Percentiles rank a stretch among this genome's conserved stretches.
These are phyloP conservation scores for Massariosphaeria phaeospora DNA, from an alignment of 495 filamentous ascomycete genomes.

Conservation along the genomic window DNA sequence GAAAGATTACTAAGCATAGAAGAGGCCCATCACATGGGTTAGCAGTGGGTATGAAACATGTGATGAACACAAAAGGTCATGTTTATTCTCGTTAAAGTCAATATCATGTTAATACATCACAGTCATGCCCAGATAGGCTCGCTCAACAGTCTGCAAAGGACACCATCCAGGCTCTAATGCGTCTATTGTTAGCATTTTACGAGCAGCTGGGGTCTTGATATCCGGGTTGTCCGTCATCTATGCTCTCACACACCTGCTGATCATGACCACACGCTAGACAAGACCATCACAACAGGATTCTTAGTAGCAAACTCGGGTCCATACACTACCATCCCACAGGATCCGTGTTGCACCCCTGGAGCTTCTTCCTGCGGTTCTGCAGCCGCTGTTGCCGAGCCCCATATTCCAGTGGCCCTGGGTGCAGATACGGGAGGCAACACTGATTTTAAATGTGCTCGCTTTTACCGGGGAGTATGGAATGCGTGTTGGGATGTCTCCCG, in stretches of 20 bases:
- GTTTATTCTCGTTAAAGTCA: conserved; percentile 4
- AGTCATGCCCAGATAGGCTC: conserved; percentile 6
- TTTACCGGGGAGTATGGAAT: conserved; percentile 6
- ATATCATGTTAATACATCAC: conserved; percentile 7
- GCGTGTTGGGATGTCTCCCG: conserved; percentile 4
- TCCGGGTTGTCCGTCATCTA: conserved; percentile 6
- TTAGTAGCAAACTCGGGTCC: conserved; percentile 6
- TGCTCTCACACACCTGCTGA: conserved; percentile 6
- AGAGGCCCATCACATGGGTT: conserved; percentile 6
- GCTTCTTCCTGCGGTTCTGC: conserved; percentile 5
- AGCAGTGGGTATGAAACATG: conserved; percentile 6
- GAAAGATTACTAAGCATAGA: conserved; percentile 5
- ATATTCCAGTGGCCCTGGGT: conserved; percentile 6
- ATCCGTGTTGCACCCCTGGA: conserved; percentile 5
- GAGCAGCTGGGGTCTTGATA: conserved; percentile 6
- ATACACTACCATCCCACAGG: conserved; percentile 6
- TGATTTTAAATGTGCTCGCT: conserved; percentile 5
- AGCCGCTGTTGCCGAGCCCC: conserved; percentile 4
- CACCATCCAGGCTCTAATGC: conserved; percentile 6
- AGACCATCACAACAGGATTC: conserved; percentile 6
- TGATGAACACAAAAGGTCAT: conserved; percentile 7
- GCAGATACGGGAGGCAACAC: conserved; percentile 5
- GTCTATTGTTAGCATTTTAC: conserved; percentile 7
- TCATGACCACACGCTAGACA: conserved; percentile 6
- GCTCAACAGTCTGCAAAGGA: conserved; percentile 6